These are phyloP conservation scores for Cucurbita pepo DNA, from an alignment of 306 rosid genomes.

Conservation along the genomic window DNA sequence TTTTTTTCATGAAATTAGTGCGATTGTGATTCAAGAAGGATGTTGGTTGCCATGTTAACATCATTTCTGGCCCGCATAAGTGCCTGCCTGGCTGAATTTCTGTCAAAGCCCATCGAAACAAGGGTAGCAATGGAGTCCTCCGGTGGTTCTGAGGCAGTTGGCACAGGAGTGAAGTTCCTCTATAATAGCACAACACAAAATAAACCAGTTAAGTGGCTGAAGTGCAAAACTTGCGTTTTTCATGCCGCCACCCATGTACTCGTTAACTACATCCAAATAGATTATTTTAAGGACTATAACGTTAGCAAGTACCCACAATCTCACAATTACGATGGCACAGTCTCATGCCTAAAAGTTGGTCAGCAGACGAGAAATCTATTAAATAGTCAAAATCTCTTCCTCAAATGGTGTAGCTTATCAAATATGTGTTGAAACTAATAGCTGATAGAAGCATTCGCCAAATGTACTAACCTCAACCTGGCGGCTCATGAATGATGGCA, in stretches of 20 bases:
- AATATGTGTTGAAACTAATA: neutral
- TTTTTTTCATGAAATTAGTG: conserved; percentile 19
- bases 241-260: neutral
- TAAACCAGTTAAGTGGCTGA: neutral
- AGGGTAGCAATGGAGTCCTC: conserved; percentile 74
- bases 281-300: neutral
- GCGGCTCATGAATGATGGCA: conserved; percentile 43
- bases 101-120: conserved; percentile 92
- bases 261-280: neutral
- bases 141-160: conserved; percentile 46
- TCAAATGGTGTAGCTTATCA: neutral
- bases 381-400: neutral
- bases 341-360: neutral
- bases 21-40: conserved; percentile 74
- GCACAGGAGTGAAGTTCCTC: conserved; percentile 59
- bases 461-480: conserved; percentile 58
- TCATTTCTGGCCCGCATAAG: conserved; percentile 86
- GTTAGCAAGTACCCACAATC: neutral
- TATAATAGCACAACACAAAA: conserved; percentile 14
- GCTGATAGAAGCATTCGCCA: neutral
- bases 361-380: neutral
- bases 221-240: neutral
- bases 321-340: no score
- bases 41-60: conserved; percentile 79
- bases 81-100: conserved; percentile 87